Evolutionary conservation across 2,329 filamentous ascomycete genomes (phyloP).

Genomic region (Apiospora saccharicola): DNA sequence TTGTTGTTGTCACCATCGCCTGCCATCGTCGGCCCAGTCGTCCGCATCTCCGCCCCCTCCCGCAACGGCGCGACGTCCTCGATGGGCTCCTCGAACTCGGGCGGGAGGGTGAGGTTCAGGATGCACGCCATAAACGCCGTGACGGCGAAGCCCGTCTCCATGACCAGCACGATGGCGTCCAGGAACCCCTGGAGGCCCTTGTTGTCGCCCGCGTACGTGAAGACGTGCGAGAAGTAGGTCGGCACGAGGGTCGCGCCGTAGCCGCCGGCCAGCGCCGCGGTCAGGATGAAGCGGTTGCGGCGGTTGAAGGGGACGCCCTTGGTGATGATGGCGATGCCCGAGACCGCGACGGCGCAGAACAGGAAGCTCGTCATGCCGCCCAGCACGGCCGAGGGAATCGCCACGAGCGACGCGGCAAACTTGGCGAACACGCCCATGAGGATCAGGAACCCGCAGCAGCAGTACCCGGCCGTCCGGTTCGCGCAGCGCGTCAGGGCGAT

Average conservation of each 20-base stretch:
- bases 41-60: neutral
- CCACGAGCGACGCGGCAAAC: constrained; percentile 79
- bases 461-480: constrained; percentile 81
- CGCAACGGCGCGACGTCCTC: constrained; percentile 48
- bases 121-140: constrained; percentile 76
- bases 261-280: constrained; percentile 75
- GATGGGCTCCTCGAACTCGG: constrained; percentile 77
- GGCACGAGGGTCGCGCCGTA: constrained; percentile 74
- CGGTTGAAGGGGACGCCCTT: constrained; percentile 76
- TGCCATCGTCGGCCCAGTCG: neutral
- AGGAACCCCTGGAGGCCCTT: constrained; percentile 74
- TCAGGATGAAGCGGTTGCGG: constrained; percentile 83
- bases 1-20: rapidly evolving
- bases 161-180: constrained; percentile 75
- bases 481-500: constrained; percentile 84
- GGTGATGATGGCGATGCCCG: constrained; percentile 78
- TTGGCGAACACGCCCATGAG: constrained; percentile 86
- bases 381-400: constrained; percentile 73
- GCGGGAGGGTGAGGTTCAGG: constrained; percentile 75
- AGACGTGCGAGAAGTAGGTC: constrained; percentile 73
- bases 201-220: constrained; percentile 75
- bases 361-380: constrained; percentile 83
- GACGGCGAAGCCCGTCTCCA: constrained; percentile 79
- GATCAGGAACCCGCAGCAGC: constrained; percentile 77
- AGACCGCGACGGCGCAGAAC: constrained; percentile 66